phyloP scores from a whole-genome alignment of 164 flowering plant species.

The Magnolia kwangsiensis region DNA sequence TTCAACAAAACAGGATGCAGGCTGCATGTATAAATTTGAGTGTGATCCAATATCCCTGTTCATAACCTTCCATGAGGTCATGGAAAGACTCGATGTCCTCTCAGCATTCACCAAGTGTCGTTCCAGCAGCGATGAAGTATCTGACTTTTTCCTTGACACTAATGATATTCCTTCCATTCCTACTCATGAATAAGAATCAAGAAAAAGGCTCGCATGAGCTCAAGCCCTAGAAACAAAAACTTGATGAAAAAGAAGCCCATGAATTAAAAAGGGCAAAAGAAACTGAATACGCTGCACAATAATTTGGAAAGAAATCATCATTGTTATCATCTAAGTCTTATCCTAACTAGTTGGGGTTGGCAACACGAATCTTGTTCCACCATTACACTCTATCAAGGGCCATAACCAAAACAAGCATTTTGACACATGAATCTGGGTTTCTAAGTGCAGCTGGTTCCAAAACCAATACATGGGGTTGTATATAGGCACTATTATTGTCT shows the following conservation, averaged over 20 bases:
- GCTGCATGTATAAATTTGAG: conserved; percentile 27
- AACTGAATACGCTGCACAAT: background rate
- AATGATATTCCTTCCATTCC: conserved; percentile 18
- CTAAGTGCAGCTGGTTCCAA: too few relatives aligned
- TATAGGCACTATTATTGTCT: too few relatives aligned
- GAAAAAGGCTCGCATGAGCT: background rate
- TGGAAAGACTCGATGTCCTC: conserved; percentile 32
- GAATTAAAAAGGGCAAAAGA: background rate
- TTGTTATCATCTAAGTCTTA: too few relatives aligned
- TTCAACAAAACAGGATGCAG: conserved; percentile 22
- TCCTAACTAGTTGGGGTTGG: too few relatives aligned
- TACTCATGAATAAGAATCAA: background rate
- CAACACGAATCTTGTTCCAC: too few relatives aligned
- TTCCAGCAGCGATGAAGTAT: conserved; percentile 44
- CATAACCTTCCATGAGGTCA: conserved; percentile 32
- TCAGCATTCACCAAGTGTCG: conserved; percentile 29
- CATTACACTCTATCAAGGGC: too few relatives aligned
- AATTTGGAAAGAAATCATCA: background rate
- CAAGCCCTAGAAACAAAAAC: background rate
- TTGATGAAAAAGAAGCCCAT: background rate
- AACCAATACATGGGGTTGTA: too few relatives aligned
- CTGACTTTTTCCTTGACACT: conserved; percentile 26
- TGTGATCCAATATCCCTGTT: conserved; percentile 31
- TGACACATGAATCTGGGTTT: too few relatives aligned
- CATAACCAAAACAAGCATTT: too few relatives aligned